A percentile compares a stretch with the other conserved stretches of the same genome.
These are phyloP conservation scores for Ascocoryne sarcoides DNA, from an alignment of 2,329 filamentous ascomycete genomes.

Conservation along the genomic window DNA sequence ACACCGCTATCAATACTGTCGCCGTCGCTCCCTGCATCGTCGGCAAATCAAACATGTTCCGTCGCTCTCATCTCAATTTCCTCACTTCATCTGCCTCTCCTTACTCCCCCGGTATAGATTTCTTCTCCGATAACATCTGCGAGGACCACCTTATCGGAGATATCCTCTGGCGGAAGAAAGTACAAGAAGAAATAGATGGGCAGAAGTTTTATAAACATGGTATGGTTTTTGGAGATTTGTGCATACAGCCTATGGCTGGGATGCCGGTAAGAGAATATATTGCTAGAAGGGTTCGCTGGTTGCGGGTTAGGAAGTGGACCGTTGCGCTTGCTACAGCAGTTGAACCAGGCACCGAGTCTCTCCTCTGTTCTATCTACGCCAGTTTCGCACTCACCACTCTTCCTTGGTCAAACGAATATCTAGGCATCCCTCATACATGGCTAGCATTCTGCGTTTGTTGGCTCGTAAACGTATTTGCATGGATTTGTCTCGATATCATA, in stretches of 20 bases:
- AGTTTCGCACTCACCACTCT: conserved; percentile 71
- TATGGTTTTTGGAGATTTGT: conserved; percentile 76
- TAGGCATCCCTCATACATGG: conserved; percentile 59
- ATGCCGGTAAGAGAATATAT: conserved; percentile 74
- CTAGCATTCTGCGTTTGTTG: conserved; percentile 55
- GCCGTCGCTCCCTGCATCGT: conserved; percentile 86
- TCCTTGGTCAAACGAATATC: conserved; percentile 46
- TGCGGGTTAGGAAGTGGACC: conserved; percentile 89
- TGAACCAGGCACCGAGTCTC: conserved; percentile 83
- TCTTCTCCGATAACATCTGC: conserved; percentile 92
- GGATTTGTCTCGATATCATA: conserved; percentile 69
- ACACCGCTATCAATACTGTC: conserved; percentile 92
- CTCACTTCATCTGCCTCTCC: conserved; percentile 43
- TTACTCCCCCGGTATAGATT: conserved; percentile 66
- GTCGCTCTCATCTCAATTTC: conserved; percentile 76
- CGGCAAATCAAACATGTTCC: conserved; percentile 98
- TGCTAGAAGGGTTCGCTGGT: conserved; percentile 76
- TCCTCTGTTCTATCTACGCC: conserved; percentile 75
- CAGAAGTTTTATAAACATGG: conserved; percentile 64
- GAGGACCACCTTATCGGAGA: conserved; percentile 96
- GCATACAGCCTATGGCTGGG: conserved; percentile 77
- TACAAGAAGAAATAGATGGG: conserved; percentile 39
- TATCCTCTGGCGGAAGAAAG: conserved; percentile 66
- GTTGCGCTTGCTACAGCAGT: conserved; percentile 82
- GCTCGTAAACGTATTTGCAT: conserved; percentile 53